phyloP scores from a whole-genome alignment of 1,139 yeast genomes.

The Lodderomyces jiufengensis region DNA sequence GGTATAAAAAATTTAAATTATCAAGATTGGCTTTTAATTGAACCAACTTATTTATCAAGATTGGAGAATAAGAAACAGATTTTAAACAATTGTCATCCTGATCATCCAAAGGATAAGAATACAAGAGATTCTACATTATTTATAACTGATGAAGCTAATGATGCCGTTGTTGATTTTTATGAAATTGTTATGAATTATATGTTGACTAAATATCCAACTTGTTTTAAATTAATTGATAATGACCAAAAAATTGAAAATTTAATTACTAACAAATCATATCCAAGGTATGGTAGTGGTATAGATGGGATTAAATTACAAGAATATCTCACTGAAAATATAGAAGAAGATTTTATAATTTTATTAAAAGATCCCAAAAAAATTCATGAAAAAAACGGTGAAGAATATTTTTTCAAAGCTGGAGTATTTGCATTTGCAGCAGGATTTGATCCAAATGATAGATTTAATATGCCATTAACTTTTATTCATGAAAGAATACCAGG shows the following conservation, averaged over 20 bases:
- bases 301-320: slow-evolving; percentile 35
- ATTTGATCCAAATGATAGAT: slow-evolving; percentile 58
- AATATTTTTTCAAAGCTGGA: slow-evolving; percentile 63
- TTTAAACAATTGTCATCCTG: slow-evolving; percentile 37
- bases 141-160: slow-evolving; percentile 39
- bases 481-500: slow-evolving; percentile 66
- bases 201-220: slow-evolving; percentile 58
- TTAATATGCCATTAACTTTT: slow-evolving; percentile 49
- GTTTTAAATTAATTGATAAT: slow-evolving; percentile 32
- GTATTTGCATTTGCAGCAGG: slow-evolving; percentile 73
- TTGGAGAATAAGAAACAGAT: slow-evolving; percentile 43
- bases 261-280: slow-evolving; percentile 39
- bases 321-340: slow-evolving; percentile 46
- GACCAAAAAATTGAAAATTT: slow-evolving; percentile 37
- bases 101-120: slow-evolving; percentile 27
- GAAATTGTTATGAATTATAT: slow-evolving; percentile 44
- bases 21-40: slow-evolving; percentile 67
- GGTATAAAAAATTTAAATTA: slow-evolving; percentile 54
- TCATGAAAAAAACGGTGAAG: slow-evolving; percentile 38
- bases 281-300: slow-evolving; percentile 18
- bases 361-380: slow-evolving; percentile 43
- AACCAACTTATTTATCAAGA: slow-evolving; percentile 51
- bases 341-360: slow-evolving; percentile 65
- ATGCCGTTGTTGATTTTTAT: slow-evolving; percentile 58
- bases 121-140: slow-evolving; percentile 29